phyloP scores from a whole-genome alignment of 352 stramenopile species.

The Globisporangium megalacanthum region DNA sequence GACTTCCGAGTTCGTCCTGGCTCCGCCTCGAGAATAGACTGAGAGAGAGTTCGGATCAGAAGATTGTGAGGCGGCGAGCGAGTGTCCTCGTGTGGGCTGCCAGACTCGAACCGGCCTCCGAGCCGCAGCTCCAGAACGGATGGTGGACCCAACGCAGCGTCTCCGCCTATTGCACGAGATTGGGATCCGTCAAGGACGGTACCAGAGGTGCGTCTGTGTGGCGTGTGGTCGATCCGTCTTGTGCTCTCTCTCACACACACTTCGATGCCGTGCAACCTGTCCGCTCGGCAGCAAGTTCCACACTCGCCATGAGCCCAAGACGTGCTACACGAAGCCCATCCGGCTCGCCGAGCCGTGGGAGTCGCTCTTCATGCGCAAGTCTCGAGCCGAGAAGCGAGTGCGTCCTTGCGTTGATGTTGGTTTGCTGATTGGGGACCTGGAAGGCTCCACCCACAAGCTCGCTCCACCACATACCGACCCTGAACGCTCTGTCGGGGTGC shows the following conservation, averaged over 20 bases:
- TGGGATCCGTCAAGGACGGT: constrained; percentile 33
- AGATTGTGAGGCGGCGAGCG: too few species aligned
- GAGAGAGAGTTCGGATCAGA: too few species aligned
- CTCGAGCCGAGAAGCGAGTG: constrained; percentile 51
- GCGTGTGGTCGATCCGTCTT: neutral
- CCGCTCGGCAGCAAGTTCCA: constrained; percentile 41
- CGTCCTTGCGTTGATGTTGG: neutral
- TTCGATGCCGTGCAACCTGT: neutral
- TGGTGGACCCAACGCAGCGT: constrained; percentile 21
- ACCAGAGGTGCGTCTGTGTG: constrained; percentile 31
- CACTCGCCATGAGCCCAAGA: constrained; percentile 42
- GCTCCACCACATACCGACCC: too few species aligned
- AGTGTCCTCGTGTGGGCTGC: too few species aligned
- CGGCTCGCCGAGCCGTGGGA: constrained; percentile 39
- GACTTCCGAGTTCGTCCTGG: too few species aligned
- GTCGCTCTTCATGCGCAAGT: constrained; percentile 81
- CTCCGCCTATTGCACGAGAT: constrained; percentile 31
- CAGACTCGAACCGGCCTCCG: too few species aligned
- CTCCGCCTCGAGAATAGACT: too few species aligned
- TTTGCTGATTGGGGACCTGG: too few species aligned
- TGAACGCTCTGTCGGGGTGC: too few species aligned
- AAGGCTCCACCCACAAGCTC: too few species aligned
- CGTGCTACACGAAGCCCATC: constrained; percentile 26
- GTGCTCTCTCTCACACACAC: neutral
- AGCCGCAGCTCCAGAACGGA: too few species aligned